Conservation (phyloP, 345 rosid species). For the Lumnitzera littorea region DNA sequence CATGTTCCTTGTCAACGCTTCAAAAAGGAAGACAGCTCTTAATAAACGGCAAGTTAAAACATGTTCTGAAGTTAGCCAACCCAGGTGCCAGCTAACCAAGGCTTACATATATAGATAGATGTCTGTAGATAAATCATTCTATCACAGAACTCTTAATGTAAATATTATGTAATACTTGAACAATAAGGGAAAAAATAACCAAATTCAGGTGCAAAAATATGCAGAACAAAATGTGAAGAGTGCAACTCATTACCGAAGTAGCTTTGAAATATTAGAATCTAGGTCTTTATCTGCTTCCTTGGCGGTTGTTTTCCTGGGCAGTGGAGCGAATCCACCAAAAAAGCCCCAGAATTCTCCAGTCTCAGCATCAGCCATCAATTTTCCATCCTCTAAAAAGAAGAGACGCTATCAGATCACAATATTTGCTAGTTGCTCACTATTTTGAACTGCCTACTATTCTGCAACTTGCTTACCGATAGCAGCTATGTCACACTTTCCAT, state of each 20-base stretch:
- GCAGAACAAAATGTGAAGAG: not conserved
- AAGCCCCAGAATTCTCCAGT: slow-evolving; percentile 96
- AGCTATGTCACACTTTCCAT: slow-evolving; percentile 69
- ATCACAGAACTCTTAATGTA: too few relatives aligned
- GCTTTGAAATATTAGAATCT: slow-evolving; percentile 62
- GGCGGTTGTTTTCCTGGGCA: slow-evolving; percentile 60
- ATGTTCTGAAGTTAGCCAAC: too few relatives aligned
- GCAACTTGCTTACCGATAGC: slow-evolving; percentile 47
- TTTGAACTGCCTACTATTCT: too few relatives aligned
- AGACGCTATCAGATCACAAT: slow-evolving; percentile 9
- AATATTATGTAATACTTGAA: too few relatives aligned
- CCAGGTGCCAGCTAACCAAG: too few relatives aligned
- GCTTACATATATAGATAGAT: too few relatives aligned
- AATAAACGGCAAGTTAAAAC: too few relatives aligned
- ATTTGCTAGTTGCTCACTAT: slow-evolving; percentile 13
- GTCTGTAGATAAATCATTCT: too few relatives aligned
- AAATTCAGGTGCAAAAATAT: not conserved
- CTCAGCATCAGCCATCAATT: slow-evolving; percentile 85
- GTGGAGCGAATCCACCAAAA: slow-evolving; percentile 94
- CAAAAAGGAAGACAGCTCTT: slow-evolving; percentile 8
- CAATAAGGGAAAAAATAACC: not conserved
- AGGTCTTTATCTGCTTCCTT: slow-evolving; percentile 67
- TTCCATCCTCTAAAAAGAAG: slow-evolving; percentile 66
- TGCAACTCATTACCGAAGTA: slow-evolving; percentile 46
- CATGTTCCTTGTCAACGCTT: slow-evolving; percentile 61